Conservation (phyloP, 129 eudicot species). For the Dittrichia graveolens region DNA sequence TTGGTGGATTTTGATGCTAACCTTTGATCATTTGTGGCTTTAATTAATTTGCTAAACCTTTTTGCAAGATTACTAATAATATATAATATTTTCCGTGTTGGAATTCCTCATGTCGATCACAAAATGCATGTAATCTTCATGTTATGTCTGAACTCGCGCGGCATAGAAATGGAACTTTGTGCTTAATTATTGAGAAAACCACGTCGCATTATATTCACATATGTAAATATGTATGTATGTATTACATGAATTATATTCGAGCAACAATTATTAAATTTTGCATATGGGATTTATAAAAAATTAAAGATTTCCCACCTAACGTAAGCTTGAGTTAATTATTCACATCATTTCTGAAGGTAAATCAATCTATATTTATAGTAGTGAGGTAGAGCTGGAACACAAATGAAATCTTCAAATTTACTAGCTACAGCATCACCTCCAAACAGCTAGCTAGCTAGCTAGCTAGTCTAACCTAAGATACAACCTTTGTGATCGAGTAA, state of each 20-base stretch:
- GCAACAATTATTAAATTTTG: too few species aligned
- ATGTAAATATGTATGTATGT: too few species aligned
- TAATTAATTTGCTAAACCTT: not conserved
- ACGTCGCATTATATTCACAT: too few species aligned
- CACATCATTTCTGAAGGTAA: not conserved
- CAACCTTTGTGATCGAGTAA: conserved; percentile 18
- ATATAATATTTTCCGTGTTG: not conserved
- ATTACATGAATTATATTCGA: too few species aligned
- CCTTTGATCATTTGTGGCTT: not conserved
- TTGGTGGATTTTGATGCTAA: not conserved
- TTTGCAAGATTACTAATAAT: not conserved
- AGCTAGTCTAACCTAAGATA: not conserved
- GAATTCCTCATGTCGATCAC: too few species aligned
- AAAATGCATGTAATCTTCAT: too few species aligned
- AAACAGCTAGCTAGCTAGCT: conserved; percentile 7
- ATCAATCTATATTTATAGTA: not conserved
- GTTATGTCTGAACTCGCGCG: too few species aligned
- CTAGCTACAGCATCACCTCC: not conserved
- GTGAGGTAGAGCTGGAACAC: conserved; percentile 2
- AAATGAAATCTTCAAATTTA: not conserved
- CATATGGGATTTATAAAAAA: too few species aligned
- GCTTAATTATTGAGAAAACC: too few species aligned
- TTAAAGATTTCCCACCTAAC: too few species aligned
- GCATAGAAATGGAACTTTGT: too few species aligned
- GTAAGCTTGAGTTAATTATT: not conserved